Evolutionary conservation across 2,329 filamentous ascomycete genomes (phyloP).

Genomic region (Colletotrichum tabaci): DNA sequence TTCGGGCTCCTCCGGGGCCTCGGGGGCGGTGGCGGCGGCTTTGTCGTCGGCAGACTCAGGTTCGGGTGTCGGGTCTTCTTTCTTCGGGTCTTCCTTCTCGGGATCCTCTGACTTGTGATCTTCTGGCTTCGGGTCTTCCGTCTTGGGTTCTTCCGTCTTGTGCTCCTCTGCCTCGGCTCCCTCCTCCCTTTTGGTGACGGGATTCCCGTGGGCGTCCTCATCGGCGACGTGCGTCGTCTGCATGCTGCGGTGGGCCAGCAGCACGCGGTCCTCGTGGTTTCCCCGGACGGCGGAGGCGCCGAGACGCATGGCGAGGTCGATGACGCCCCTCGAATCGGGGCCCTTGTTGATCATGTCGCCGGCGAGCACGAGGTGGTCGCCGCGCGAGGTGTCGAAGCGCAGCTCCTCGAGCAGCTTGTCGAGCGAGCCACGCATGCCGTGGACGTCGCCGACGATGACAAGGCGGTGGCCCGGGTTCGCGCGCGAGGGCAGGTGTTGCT

Average conservation of each 20-base stretch:
- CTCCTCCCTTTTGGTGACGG: constrained; percentile 48
- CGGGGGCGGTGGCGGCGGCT: constrained; percentile 45
- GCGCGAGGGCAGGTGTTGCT: constrained; percentile 50
- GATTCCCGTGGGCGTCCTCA: constrained; percentile 42
- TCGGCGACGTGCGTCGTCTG: constrained; percentile 49
- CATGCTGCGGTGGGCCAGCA: constrained; percentile 72
- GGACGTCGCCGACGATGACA: constrained; percentile 91
- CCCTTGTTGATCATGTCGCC: constrained; percentile 91
- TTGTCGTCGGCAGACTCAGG: not conserved
- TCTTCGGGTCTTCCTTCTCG: not conserved
- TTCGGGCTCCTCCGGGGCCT: constrained; percentile 43
- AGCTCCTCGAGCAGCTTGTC: constrained; percentile 76
- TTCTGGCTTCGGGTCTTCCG: too few species aligned
- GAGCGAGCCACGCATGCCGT: constrained; percentile 84
- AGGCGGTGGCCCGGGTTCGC: constrained; percentile 69
- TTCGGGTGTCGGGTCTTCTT: constrained; percentile 45
- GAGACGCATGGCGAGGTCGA: constrained; percentile 80
- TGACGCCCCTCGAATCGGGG: constrained; percentile 83
- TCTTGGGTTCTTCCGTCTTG: not conserved
- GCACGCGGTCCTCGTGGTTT: constrained; percentile 90
- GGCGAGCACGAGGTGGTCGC: constrained; percentile 82
- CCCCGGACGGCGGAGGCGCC: constrained; percentile 88
- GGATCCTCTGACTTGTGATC: too few species aligned
- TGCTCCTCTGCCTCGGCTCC: constrained; percentile 25
- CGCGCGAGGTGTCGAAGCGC: constrained; percentile 65